Conservation (phyloP, 1,284 basidiomycete species). For the Xanthoconium separans region DNA sequence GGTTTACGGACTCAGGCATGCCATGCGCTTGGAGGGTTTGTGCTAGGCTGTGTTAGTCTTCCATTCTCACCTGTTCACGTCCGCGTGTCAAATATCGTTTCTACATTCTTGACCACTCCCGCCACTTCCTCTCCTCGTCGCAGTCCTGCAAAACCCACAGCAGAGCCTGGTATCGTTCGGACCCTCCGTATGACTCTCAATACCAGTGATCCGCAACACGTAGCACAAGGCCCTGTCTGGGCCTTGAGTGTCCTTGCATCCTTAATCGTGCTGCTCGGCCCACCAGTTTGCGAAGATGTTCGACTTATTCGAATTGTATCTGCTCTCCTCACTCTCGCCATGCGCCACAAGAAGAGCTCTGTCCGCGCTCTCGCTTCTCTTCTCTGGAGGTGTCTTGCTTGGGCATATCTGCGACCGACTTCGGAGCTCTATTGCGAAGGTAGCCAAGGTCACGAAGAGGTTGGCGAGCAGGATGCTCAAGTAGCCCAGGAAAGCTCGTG, state of each 20-base stretch:
- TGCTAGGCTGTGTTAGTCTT: constrained; percentile 47
- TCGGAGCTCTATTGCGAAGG: constrained; percentile 34
- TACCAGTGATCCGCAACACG: constrained; percentile 50
- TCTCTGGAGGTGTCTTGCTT: constrained; percentile 61
- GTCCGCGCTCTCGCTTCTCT: constrained; percentile 59
- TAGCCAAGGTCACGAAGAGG: constrained; percentile 38
- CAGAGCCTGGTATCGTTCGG: constrained; percentile 56
- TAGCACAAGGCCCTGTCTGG: constrained; percentile 75
- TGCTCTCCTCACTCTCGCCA: constrained; percentile 49
- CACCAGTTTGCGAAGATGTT: constrained; percentile 46
- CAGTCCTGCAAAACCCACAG: constrained; percentile 27
- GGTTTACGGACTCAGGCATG: constrained; percentile 65
- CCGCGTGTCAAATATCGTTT: constrained; percentile 48
- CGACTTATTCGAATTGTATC: constrained; percentile 48
- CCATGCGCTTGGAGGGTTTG: constrained; percentile 69
- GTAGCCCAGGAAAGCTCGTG: constrained; percentile 44
- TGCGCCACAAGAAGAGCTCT: constrained; percentile 59
- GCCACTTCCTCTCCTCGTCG: constrained; percentile 33
- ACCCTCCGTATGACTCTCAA: constrained; percentile 62
- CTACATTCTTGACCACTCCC: constrained; percentile 44
- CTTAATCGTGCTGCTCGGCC: constrained; percentile 60
- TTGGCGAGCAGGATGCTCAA: constrained; percentile 27
- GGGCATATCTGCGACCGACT: constrained; percentile 62
- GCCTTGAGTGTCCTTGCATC: constrained; percentile 61
- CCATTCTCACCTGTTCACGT: constrained; percentile 49